phyloP scores from a whole-genome alignment of 371 early-diverging fungal species.

The Batkoa obscura region DNA sequence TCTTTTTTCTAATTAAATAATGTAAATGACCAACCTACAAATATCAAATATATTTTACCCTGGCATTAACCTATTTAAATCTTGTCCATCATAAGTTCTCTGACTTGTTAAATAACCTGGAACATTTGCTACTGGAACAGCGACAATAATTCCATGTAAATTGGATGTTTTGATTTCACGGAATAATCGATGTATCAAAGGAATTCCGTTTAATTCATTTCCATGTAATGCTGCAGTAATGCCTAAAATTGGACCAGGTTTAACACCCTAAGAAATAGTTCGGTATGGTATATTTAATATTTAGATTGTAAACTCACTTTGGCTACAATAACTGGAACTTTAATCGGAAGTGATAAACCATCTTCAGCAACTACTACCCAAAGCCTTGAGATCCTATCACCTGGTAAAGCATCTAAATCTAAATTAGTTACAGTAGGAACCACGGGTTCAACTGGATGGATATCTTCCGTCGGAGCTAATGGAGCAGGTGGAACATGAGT shows the following conservation, averaged over 20 bases:
- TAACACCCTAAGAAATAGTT: conserved; percentile 12
- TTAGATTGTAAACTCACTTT: conserved; percentile 19
- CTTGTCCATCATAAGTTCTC: conserved; percentile 69
- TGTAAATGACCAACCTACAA: neutral
- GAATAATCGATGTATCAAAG: conserved; percentile 67
- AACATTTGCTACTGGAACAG: conserved; percentile 72
- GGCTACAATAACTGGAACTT: conserved; percentile 42
- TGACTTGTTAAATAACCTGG: conserved; percentile 61
- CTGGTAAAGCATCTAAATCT: conserved; percentile 22
- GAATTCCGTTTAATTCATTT: conserved; percentile 82
- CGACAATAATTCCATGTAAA: conserved; percentile 67
- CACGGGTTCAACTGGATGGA: conserved; percentile 9
- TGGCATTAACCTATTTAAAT: conserved; percentile 74
- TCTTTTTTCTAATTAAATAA: conserved; percentile 15
- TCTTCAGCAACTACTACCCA: conserved; percentile 38
- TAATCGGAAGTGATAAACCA: conserved; percentile 29
- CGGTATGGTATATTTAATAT: neutral
- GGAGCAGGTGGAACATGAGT: conserved; percentile 15
- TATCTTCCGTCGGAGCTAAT: neutral
- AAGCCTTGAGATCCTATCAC: conserved; percentile 24
- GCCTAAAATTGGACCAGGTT: conserved; percentile 29
- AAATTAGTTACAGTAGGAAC: conserved; percentile 24
- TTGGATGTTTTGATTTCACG: conserved; percentile 49
- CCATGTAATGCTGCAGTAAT: conserved; percentile 67
- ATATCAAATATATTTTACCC: conserved; percentile 27